Conservation (phyloP, 441 rosid species). For the Arabidopsis lyrata region DNA sequence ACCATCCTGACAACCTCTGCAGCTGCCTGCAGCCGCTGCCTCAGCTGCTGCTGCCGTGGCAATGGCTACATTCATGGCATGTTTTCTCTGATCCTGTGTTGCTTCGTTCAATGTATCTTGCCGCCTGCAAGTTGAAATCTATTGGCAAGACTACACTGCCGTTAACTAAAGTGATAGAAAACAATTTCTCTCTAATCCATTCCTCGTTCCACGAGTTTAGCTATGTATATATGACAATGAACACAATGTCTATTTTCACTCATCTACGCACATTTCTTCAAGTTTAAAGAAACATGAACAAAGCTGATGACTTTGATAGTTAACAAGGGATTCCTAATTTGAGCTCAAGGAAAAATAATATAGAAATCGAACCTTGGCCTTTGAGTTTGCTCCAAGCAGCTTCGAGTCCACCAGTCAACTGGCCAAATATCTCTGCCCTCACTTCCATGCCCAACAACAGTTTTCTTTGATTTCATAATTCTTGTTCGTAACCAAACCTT, state of each 20-base stretch:
- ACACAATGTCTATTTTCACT: too few species aligned
- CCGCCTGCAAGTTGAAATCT: conserved; percentile 47
- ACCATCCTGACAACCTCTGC: conserved; percentile 89
- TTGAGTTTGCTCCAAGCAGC: conserved; percentile 98
- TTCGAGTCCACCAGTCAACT: conserved; percentile 87
- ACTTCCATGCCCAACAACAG: conserved; percentile 49
- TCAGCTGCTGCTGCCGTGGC: conserved; percentile 92
- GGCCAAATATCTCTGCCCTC: conserved; percentile 97
- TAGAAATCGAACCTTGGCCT: conserved; percentile 76
- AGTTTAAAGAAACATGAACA: too few species aligned
- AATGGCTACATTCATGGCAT: conserved; percentile 78
- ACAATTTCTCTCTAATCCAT: too few species aligned
- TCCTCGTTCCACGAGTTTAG: too few species aligned
- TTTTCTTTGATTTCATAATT: conserved; percentile 52
- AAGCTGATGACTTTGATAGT: conserved; percentile 14
- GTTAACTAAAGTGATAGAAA: too few species aligned
- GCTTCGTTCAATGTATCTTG: conserved; percentile 57
- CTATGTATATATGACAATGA: too few species aligned
- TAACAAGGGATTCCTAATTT: not conserved
- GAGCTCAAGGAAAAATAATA: not conserved
- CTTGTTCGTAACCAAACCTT: not conserved
- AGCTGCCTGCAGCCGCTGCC: conserved; percentile 88
- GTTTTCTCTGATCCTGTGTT: conserved; percentile 73
- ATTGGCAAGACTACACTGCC: conserved; percentile 24
- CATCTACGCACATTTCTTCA: too few species aligned